Base-by-base conservation (phyloP, 2,329 filamentous ascomycete genomes). In the Exophiala alcalophila region DNA sequence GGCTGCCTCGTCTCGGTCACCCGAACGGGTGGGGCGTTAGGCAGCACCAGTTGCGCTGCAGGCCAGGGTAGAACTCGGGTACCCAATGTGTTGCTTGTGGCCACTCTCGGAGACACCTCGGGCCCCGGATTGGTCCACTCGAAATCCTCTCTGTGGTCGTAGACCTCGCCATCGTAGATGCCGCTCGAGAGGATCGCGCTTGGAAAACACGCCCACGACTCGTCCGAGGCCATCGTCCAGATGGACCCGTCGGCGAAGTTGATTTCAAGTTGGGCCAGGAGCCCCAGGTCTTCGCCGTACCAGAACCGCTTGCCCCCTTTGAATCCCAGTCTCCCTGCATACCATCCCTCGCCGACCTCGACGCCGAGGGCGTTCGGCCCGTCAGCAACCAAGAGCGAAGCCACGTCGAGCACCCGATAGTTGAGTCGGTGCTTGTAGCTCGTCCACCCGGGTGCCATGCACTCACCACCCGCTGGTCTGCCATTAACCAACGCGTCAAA, bases 401-500 rank as follows among this genome's bases (percentile, higher is more conserved):
- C 68, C 1, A 79, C 69, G 46, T 80, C 73, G 40, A 72, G 75
- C 0, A 69, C 72, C 41, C 78, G 68, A 46, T 79, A 81, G 1
- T 66, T 61, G n/a, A 72, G 65, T 1, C 75, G 65, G 32, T 70
- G 58, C 0, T 67, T 59, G 48, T 79, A 80, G 2, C 67, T 67
- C 29, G 71, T 69, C 71, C 73, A 78, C 0, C 75, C 74, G 0
- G 75, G 75, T 14, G 73, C 69, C 24, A 77, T 59, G 23, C 68
- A 64, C 14, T 61, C 50, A 41, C 62, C 51, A 0, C 67, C 66
- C 2, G 74, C 64, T 4, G 57, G 55, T 0, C 58, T 44, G 0
- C 70, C 72, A 35, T 78, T 76, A 45, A 77, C 68, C 21, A 65
- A 64, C 0, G 67, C 69, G 27, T 69, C 62, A 38, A 73, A 76